phyloP scores from a whole-genome alignment of 1,139 yeast genomes.

The Pichia sp. region DNA sequence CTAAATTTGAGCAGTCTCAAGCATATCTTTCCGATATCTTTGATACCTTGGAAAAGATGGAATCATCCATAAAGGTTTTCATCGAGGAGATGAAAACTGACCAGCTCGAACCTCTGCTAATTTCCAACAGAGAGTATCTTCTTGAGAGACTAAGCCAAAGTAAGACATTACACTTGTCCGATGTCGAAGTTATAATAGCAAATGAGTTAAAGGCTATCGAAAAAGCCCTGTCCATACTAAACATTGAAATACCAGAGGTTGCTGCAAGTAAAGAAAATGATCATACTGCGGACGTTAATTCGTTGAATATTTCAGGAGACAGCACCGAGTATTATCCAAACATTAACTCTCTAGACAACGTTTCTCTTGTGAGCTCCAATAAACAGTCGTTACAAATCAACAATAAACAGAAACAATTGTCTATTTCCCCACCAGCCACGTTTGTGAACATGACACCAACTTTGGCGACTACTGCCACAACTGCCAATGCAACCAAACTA shows the following conservation, averaged over 20 bases:
- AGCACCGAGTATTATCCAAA: slow-evolving; percentile 9
- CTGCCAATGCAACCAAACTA: slow-evolving; percentile 6
- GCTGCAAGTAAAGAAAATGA: neutral
- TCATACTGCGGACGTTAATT: neutral
- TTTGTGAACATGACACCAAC: neutral
- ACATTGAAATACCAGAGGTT: neutral
- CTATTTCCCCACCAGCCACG: slow-evolving; percentile 11
- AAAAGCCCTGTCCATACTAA: slow-evolving; percentile 27
- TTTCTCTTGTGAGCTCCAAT: slow-evolving; percentile 1
- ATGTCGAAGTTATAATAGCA: slow-evolving; percentile 24
- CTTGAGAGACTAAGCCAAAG: slow-evolving; percentile 17
- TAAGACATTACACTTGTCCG: slow-evolving; percentile 16
- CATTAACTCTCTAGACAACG: slow-evolving; percentile 1
- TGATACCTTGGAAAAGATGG: slow-evolving; percentile 27
- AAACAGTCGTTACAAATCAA: slow-evolving; percentile 3
- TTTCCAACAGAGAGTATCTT: slow-evolving; percentile 20
- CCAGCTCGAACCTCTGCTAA: slow-evolving; percentile 23
- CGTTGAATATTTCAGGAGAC: slow-evolving; percentile 6
- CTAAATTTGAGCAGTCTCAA: slow-evolving; percentile 27
- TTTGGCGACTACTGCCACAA: neutral
- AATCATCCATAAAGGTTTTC: slow-evolving; percentile 24
- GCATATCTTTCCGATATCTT: slow-evolving; percentile 41
- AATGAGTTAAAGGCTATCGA: slow-evolving; percentile 32
- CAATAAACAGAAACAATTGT: neutral
- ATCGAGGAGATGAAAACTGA: slow-evolving; percentile 20